phyloP scores from a whole-genome alignment of 371 early-diverging fungal genomes.

The Enterocytospora artemiae region DNA sequence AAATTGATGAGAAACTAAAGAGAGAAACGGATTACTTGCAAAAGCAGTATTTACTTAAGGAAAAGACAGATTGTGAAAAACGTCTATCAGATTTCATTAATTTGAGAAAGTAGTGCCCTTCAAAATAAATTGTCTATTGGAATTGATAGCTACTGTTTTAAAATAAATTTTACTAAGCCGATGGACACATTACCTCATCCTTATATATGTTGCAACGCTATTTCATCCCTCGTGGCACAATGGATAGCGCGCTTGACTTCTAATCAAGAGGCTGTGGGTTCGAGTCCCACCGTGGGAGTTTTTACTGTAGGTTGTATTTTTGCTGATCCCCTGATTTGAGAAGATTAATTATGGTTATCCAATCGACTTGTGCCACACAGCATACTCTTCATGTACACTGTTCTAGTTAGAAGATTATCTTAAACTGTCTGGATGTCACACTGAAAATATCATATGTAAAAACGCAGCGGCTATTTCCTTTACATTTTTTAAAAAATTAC shows the following conservation, averaged over 20 bases:
- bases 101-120: conserved; percentile 4
- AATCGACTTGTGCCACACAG: too few species aligned
- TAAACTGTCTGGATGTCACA: too few species aligned
- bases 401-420: too few species aligned
- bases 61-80: conserved; percentile 35
- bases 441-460: too few species aligned
- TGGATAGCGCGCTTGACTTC: conserved; percentile 15
- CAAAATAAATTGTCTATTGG: neutral
- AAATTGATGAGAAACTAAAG: conserved; percentile 23
- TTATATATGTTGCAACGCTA: neutral
- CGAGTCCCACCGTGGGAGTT: conserved; percentile 13
- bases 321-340: neutral
- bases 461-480: too few species aligned
- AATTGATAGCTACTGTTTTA: neutral
- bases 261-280: conserved; percentile 12
- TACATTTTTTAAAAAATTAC: too few species aligned
- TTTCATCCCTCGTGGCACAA: conserved; percentile 6
- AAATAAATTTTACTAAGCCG: neutral
- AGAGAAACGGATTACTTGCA: conserved; percentile 20
- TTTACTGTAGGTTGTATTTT: conserved; percentile 1
- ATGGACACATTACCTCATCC: neutral
- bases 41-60: conserved; percentile 18
- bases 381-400: too few species aligned
- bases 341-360: too few species aligned
- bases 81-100: conserved; percentile 41